Evolutionary conservation across 768 basidiomycete genomes (phyloP).

Genomic region (Pulveroboletus sp.): DNA sequence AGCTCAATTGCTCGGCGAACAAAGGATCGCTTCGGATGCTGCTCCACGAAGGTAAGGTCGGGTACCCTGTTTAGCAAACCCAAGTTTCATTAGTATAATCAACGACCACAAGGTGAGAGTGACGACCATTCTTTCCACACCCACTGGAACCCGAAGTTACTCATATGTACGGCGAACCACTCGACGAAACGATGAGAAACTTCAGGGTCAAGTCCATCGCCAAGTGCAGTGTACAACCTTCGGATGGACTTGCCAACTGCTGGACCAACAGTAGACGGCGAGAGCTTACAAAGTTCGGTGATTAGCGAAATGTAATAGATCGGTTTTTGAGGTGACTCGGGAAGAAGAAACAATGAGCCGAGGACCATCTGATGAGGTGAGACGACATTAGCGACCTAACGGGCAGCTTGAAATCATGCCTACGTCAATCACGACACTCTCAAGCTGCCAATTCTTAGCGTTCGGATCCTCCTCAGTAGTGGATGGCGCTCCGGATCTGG

Average conservation of each 20-base stretch:
- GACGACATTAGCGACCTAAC: background rate
- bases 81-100: background rate
- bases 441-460: conserved; percentile 80
- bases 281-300: conserved; percentile 92
- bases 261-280: conserved; percentile 87
- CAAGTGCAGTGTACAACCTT: conserved; percentile 72
- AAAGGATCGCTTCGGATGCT: conserved; percentile 86
- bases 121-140: conserved; percentile 98
- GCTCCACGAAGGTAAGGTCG: conserved; percentile 65
- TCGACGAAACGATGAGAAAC: conserved; percentile 78
- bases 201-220: conserved; percentile 85
- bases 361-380: conserved; percentile 55
- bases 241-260: conserved; percentile 95
- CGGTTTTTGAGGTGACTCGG: conserved; percentile 69
- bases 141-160: conserved; percentile 97
- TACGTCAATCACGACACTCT: conserved; percentile 86
- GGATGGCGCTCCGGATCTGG: conserved; percentile 56
- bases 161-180: conserved; percentile 96
- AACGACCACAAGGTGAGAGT: background rate
- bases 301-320: conserved; percentile 87
- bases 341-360: conserved; percentile 68
- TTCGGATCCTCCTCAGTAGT: conserved; percentile 43
- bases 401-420: conserved; percentile 6
- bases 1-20: conserved; percentile 83
- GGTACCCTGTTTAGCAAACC: conserved; percentile 57